phyloP scores from a whole-genome alignment of 176 grass and related monocot genomes.

The Aegilops bicornis region DNA sequence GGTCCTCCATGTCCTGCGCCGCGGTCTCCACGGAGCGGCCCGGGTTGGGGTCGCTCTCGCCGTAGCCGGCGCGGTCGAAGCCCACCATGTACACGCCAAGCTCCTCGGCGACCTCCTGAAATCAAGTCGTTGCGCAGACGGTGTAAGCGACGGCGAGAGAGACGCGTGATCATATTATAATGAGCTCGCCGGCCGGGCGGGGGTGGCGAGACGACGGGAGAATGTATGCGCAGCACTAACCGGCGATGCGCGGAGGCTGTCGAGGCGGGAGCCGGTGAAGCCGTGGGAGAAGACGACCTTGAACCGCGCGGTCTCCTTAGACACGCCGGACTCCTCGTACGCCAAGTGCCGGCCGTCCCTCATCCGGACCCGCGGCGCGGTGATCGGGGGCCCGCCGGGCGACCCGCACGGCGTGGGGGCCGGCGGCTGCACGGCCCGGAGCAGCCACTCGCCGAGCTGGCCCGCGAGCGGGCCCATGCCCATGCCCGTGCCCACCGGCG shows the following conservation, averaged over 20 bases:
- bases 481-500: neutral
- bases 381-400: constrained; percentile 64
- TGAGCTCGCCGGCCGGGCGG: neutral
- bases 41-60: constrained; percentile 70
- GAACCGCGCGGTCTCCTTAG: constrained; percentile 48
- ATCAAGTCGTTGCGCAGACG: neutral
- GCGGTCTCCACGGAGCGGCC: constrained; percentile 49
- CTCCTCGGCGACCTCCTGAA: constrained; percentile 57
- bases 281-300: constrained; percentile 69
- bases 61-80: constrained; percentile 71
- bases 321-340: constrained; percentile 65
- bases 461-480: constrained; percentile 34
- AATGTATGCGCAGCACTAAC: neutral
- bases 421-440: constrained; percentile 49
- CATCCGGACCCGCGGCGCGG: constrained; percentile 51
- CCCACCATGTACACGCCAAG: constrained; percentile 81
- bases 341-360: constrained; percentile 68
- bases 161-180: too few species aligned
- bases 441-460: constrained; percentile 46
- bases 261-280: constrained; percentile 55
- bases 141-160: too few species aligned
- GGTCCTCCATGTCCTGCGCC: constrained; percentile 59
- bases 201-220: neutral
- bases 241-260: constrained; percentile 46
- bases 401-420: constrained; percentile 53